A percentile compares a stretch with the other conserved stretches of the same genome.
Evolutionary conservation across 306 rosid species (phyloP).

Genomic region (Dryas drummondii): DNA sequence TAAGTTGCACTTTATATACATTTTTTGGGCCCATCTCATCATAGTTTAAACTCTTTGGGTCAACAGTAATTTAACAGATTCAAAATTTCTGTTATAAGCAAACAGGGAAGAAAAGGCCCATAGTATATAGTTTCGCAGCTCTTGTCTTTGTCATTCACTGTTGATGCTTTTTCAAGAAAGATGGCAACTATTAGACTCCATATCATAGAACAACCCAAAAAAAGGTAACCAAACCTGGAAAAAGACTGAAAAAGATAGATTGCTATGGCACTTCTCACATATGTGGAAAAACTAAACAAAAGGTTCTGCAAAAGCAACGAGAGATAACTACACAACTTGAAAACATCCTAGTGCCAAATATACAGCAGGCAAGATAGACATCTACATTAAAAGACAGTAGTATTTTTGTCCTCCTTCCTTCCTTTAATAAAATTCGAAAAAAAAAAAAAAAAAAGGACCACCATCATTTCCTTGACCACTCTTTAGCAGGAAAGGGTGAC

Average conservation of each 20-base stretch:
- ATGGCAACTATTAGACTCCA: neutral
- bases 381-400: too few species aligned
- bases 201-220: neutral
- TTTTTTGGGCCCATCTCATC: neutral
- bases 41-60: neutral
- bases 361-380: neutral
- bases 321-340: neutral
- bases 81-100: neutral
- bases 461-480: conserved; percentile 5
- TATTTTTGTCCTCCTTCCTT: too few species aligned
- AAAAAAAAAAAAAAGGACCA: too few species aligned
- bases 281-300: conserved; percentile 3
- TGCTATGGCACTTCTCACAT: neutral
- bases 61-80: too few species aligned
- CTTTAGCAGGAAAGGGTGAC: neutral
- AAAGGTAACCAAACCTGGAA: neutral
- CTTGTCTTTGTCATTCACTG: neutral
- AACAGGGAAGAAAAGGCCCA: neutral
- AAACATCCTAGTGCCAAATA: neutral
- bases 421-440: too few species aligned
- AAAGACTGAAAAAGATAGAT: neutral
- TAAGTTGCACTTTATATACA: neutral
- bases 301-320: neutral
- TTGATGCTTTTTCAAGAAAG: neutral
- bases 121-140: neutral